Base-by-base conservation (phyloP, 140 eudicot genomes). In the Artemisia princeps region DNA sequence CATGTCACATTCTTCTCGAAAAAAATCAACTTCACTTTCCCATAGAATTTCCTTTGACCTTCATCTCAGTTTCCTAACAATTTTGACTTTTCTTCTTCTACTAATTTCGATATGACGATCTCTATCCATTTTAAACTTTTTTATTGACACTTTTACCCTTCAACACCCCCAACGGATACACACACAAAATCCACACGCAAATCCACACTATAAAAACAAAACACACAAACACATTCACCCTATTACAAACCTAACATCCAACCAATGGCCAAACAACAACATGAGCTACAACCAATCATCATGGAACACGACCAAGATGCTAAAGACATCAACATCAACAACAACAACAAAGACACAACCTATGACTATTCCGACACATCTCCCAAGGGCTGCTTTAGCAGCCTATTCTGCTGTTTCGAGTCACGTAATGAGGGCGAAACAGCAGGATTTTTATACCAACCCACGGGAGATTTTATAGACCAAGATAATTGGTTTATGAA, bases 401-500 rank as follows among this genome's bases (percentile, higher is more conserved):
- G 77, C 65, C 56, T 74, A 55, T 71, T 74, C 20, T 77, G 76
- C 67, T 76, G 89, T 67, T 76, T 70, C 63, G 76, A 60, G 1
- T 37, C 50, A 74, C 11, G 44, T 52, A 40, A n/a, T 3, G 64
- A 69, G 50, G 71, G 75, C 5, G 68, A 69, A 44, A 30, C 62
- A 9, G 64, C 72, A 44, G 65, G 63, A 12, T 67, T 55, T 16
- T 16, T 75, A 12, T 73, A 60, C 49, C 76, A 63, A 37, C 68
- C 56, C 0, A 8, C 9, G 0, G 77, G 74, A 45, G 77, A 77
- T 42, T 40, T 66, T 6, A 45, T 74, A 3, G 10, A 11, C 12
- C 60, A 67, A n/a, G 87, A 76, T 40, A 10, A 75, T 0, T 85
- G 96, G 96, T 22, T 81, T 46, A 81, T 73, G 69, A 67, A 46